Percentiles rank a stretch among this genome's conserved stretches.
Conservation (phyloP, 805 yeast genomes). For the Geotrichum ghanense region DNA sequence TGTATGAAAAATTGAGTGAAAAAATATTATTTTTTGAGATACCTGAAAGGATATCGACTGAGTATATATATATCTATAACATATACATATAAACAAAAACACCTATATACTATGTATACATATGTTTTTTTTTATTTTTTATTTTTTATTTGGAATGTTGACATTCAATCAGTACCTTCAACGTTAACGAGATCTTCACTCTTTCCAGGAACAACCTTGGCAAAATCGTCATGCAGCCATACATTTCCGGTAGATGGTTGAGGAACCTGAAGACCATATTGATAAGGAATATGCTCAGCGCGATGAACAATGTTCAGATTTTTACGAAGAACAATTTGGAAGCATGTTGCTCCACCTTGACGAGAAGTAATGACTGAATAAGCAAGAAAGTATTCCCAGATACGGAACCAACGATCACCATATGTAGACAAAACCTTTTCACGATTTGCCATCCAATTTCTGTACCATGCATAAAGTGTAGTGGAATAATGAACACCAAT, state of each 20-base stretch:
- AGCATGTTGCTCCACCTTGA: constrained; percentile 89
- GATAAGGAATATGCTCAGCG: constrained; percentile 66
- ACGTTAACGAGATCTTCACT: background rate
- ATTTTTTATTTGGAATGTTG: too few relatives aligned
- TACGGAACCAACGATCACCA: constrained; percentile 83
- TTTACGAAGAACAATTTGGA: constrained; percentile 83
- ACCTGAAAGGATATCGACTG: too few relatives aligned
- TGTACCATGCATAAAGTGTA: constrained; percentile 88
- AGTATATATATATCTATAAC: too few relatives aligned
- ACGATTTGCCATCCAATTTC: constrained; percentile 83
- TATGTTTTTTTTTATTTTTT: too few relatives aligned
- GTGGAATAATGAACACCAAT: constrained; percentile 90
- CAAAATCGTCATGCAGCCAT: constrained; percentile 18
- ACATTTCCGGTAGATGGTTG: constrained; percentile 22
- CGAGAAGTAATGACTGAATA: constrained; percentile 74
- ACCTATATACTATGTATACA: too few relatives aligned
- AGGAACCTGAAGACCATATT: constrained; percentile 53
- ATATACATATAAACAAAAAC: too few relatives aligned
- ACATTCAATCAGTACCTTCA: background rate
- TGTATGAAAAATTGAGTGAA: too few relatives aligned
- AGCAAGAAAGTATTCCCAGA: constrained; percentile 87
- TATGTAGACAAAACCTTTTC: constrained; percentile 67
- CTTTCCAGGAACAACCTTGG: background rate
- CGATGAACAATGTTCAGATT: constrained; percentile 78
- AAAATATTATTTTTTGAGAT: too few relatives aligned